A percentile compares a stretch with the other conserved stretches of the same genome.
Evolutionary conservation across 2,329 filamentous ascomycete genomes (phyloP).

Genomic region (Alternaria arbusti): DNA sequence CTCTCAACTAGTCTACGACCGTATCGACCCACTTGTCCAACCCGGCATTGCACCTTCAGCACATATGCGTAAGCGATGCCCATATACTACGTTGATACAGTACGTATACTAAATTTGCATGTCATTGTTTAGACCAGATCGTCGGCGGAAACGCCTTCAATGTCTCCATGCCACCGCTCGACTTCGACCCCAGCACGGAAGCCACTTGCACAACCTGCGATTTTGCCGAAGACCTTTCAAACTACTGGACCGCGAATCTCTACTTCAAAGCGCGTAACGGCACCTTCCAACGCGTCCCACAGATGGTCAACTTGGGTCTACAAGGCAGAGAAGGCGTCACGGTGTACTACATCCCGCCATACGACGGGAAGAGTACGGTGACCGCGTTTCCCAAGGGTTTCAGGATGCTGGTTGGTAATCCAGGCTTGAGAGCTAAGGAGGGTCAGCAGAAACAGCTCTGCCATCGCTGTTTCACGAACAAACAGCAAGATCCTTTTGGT

Average conservation of each 20-base stretch:
- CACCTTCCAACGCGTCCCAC: slow-evolving; percentile 37
- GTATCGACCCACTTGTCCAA: slow-evolving; percentile 32
- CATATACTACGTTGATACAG: background rate
- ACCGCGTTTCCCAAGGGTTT: slow-evolving; percentile 37
- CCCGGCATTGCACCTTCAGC: slow-evolving; percentile 24
- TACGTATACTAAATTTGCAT: background rate
- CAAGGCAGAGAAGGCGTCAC: slow-evolving; percentile 34
- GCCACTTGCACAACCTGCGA: slow-evolving; percentile 35
- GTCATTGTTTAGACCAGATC: slow-evolving; percentile 23
- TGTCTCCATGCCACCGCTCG: slow-evolving; percentile 22
- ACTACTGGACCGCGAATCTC: slow-evolving; percentile 39
- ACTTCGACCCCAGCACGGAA: slow-evolving; percentile 23
- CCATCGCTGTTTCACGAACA: slow-evolving; percentile 54
- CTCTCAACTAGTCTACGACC: slow-evolving; percentile 26
- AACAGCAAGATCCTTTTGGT: slow-evolving; percentile 48
- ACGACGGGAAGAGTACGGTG: slow-evolving; percentile 46
- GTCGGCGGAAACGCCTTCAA: slow-evolving; percentile 42
- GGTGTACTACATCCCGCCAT: slow-evolving; percentile 40
- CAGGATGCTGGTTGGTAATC: slow-evolving; percentile 37
- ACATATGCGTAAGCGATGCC: slow-evolving; percentile 18
- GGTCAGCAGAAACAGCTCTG: slow-evolving; percentile 47
- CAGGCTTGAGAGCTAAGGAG: slow-evolving; percentile 20
- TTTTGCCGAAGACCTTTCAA: slow-evolving; percentile 27
- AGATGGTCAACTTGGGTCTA: slow-evolving; percentile 37
- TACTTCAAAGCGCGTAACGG: slow-evolving; percentile 37